Base-by-base conservation (phyloP, 2,329 filamentous ascomycete species). In the Salinomyces thailandicus region DNA sequence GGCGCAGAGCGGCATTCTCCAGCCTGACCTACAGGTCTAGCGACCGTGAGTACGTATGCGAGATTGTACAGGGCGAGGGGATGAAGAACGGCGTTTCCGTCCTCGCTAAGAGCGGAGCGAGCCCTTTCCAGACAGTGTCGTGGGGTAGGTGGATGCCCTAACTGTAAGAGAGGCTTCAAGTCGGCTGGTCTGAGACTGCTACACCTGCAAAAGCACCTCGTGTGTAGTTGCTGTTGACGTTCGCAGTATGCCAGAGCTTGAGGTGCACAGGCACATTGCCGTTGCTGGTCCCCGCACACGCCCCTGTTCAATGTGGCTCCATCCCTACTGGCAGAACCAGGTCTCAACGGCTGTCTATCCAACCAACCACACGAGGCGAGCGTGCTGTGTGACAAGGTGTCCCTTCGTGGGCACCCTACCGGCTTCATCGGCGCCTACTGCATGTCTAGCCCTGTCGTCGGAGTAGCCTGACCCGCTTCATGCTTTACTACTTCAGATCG, bases 401-500 rank as follows among this genome's bases (percentile, higher is more conserved):
- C 31, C 41, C 36, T 30, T 28, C 50, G 44, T 42, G 46, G 31
- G 42, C 42, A 38, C 36, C 33, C 42, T 47, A 41, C 48, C 42
- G 44, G 49, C 43, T 43, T 45, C 42, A 39, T 50, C 46, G 47
- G 45, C 45, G 42, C 43, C 49, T 49, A 47, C 47, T 48, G 50
- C 47, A 46, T 52, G 44, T 52, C 49, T 54, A 53, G 50, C 50
- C 50, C 45, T 52, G 50, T 43, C n/a, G n/a, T n/a, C 36, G 42
- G 48, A 52, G 45, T 48, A 47, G 47, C 44, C 41, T 43, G 39
- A 47, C 43, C 46, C 43, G 45, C 48, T 39, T 36, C 28, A 20
- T 33, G 8, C 28, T 46, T 39, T 44, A 46, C 45, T 40, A 36
- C 37, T 36, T 44, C 38, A 34, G 43, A 46, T 49, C 43, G 48